Evolutionary conservation across 352 stramenopile genomes (phyloP).

Genomic region (Globisporangium polare): DNA sequence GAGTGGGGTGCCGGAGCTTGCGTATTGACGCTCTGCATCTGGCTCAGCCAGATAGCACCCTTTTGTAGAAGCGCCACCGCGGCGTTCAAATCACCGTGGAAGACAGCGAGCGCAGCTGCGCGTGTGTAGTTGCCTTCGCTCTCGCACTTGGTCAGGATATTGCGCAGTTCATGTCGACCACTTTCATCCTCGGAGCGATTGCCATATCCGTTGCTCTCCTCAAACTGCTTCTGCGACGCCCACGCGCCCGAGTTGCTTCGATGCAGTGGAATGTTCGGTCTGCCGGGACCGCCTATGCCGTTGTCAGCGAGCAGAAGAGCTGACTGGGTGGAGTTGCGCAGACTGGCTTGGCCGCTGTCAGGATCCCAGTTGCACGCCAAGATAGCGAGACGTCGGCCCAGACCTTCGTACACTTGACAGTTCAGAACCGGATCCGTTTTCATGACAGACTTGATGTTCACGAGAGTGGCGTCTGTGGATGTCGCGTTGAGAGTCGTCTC

Average conservation of each 20-base stretch:
- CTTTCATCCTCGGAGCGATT: constrained; percentile 54
- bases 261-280: constrained; percentile 35
- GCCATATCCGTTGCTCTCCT: constrained; percentile 39
- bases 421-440: constrained; percentile 65
- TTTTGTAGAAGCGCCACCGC: constrained; percentile 71
- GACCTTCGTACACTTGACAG: constrained; percentile 71
- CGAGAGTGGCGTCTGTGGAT: constrained; percentile 17
- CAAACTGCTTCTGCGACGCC: constrained; percentile 53
- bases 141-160: constrained; percentile 59
- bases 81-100: constrained; percentile 73
- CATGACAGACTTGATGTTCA: constrained; percentile 39
- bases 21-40: constrained; percentile 43
- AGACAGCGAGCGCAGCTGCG: constrained; percentile 72
- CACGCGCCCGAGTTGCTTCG: constrained; percentile 66
- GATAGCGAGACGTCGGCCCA: constrained; percentile 59
- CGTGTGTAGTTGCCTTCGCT: constrained; percentile 60
- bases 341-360: constrained; percentile 47
- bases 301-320: constrained; percentile 2
- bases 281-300: constrained; percentile 25
- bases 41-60: constrained; percentile 56
- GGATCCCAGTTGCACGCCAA: constrained; percentile 84
- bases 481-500: constrained; percentile 10
- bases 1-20: constrained; percentile 32
- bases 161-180: constrained; percentile 48
- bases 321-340: background rate